Evolutionary conservation across 225 moss, liverwort and hornwort genomes (phyloP), one percentile per base, ranked within the genome.

Genomic region (Thuidium tamariscinum): DNA sequence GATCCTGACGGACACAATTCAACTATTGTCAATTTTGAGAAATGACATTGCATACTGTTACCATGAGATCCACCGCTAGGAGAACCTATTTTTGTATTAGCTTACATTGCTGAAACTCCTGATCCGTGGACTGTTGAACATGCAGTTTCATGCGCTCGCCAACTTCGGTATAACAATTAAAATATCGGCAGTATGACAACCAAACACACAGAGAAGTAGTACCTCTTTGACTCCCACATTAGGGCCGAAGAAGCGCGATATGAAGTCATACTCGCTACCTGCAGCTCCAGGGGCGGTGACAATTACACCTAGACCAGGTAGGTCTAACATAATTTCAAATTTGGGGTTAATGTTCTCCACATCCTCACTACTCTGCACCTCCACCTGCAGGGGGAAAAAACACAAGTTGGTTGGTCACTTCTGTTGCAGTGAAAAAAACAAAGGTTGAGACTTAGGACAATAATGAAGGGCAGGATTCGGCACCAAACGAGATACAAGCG

Each of bases 201-300:
- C 86, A 34, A 37, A 17, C 54, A 49, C 16, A 77, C 18, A 57
- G 15, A 87, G 84, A 66, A 10, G 37, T 6, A 54, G 48, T 91
- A 96, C 96, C 93, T 98, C 98, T 32, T 78, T 81, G 70, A 95
- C 27, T 83, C 95, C 96, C 29, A 77, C 3, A 80, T 94, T 99
- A 63, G 97, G 97, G 83, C 87, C 92, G 86, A 99, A 99, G 79
- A 93, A 94, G 32, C 98, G 94, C 84, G 96, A 99, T 73, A 93
- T 79, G 61, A 97, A 88, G 80, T 99, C 96, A 77, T 92, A 95
- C 65, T 91, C 87, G 84, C 94, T 93, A 66, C 86, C 89, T 42
- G 90, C 92, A 79, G 92, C 64, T 86, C 94, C 96, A 78, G 81
- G 86, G 60, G 98, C 96, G 54, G 98, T 99, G 68, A 92, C 92